phyloP scores from a whole-genome alignment of 2,329 filamentous ascomycete genomes.

The Akanthomyces uredinophilus region DNA sequence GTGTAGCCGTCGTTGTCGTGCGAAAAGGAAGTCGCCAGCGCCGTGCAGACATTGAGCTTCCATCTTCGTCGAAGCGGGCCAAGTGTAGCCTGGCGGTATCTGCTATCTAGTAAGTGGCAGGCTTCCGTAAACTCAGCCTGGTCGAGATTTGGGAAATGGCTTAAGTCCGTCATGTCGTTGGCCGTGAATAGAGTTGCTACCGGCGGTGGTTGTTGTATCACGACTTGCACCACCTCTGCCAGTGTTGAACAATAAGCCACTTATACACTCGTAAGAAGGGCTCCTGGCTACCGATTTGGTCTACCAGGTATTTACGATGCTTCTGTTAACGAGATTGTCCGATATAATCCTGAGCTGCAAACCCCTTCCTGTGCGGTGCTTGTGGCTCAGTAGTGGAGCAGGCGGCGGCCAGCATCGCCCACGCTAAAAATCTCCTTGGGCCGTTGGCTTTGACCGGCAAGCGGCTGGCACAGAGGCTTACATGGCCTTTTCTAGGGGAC shows the following conservation, averaged over 20 bases:
- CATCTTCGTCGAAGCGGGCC: conserved; percentile 50
- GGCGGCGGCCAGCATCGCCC: neutral
- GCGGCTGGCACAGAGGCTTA: conserved; percentile 4
- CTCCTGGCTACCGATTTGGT: neutral
- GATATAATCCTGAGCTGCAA: neutral
- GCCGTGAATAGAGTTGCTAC: neutral
- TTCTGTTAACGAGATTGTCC: neutral
- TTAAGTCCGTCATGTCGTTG: conserved; percentile 34
- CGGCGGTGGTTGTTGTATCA: neutral
- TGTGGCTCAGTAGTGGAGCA: neutral
- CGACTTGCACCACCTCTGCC: neutral
- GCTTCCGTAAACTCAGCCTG: conserved; percentile 58
- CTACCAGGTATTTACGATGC: neutral
- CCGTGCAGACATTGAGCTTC: conserved; percentile 49
- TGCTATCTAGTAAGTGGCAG: conserved; percentile 57
- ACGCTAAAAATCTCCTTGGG: conserved; percentile 4
- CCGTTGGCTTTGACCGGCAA: neutral
- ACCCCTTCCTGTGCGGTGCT: neutral
- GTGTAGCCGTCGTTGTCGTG: conserved; percentile 37
- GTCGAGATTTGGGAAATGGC: conserved; percentile 56
- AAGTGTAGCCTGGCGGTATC: conserved; percentile 53
- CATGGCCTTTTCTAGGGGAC: conserved; percentile 12
- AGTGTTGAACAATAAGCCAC: neutral
- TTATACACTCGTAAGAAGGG: neutral
- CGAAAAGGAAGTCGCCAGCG: conserved; percentile 42